A percentile compares a stretch with the other conserved stretches of the same genome.
phyloP scores from a whole-genome alignment of 306 rosid species.

The Ormosia emarginata region DNA sequence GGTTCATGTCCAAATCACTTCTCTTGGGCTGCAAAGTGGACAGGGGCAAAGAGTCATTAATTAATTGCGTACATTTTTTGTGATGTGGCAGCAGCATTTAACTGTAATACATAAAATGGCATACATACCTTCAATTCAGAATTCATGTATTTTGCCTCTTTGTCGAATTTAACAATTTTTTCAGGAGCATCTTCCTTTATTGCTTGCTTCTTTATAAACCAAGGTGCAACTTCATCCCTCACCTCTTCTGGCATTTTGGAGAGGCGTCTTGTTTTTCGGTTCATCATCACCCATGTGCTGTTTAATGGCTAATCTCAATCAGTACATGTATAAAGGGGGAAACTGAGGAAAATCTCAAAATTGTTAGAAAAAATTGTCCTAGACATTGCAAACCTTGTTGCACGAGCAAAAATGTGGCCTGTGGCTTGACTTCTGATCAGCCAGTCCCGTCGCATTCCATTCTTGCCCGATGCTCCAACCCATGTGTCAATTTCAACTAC shows the following conservation, averaged over 20 bases:
- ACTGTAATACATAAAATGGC: background rate
- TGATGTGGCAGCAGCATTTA: conserved; percentile 1
- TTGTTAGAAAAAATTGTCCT: background rate
- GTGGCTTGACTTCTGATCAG: conserved; percentile 76
- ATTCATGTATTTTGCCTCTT: conserved; percentile 63
- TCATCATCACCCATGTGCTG: conserved; percentile 99
- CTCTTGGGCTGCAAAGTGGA: conserved; percentile 65
- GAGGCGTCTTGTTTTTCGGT: conserved; percentile 83
- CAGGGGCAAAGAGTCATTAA: conserved; percentile 1
- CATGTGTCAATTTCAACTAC: conserved; percentile 85
- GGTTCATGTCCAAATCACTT: conserved; percentile 94
- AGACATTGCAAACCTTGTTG: conserved; percentile 56
- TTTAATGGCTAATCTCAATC: conserved; percentile 20
- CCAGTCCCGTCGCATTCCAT: conserved; percentile 95
- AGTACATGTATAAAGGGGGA: conserved; percentile 5
- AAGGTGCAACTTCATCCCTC: conserved; percentile 77
- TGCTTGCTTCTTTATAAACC: conserved; percentile 81
- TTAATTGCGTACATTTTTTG: conserved; percentile 7
- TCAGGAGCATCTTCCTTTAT: conserved; percentile 61
- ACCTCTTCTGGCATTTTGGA: conserved; percentile 91
- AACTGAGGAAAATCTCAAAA: background rate
- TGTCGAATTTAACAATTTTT: conserved; percentile 70
- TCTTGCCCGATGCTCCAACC: conserved; percentile 97
- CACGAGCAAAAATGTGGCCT: conserved; percentile 67
- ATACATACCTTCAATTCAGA: conserved; percentile 55